These are phyloP conservation scores for Pelargonium citronellum DNA, from an alignment of 441 rosid genomes.

Conservation along the genomic window DNA sequence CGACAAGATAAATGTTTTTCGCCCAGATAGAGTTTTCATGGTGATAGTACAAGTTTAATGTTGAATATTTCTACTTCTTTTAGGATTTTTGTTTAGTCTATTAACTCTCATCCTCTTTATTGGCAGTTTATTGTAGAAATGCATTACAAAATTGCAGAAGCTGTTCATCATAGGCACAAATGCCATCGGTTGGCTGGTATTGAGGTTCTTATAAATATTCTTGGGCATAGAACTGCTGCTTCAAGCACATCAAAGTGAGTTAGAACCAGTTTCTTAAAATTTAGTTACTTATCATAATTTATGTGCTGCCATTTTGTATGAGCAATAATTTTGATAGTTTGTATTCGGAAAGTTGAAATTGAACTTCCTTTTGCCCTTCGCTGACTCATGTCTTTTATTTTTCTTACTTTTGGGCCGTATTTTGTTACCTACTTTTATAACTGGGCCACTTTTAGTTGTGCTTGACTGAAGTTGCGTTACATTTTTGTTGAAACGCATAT, in stretches of 20 bases:
- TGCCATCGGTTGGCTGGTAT: conserved; percentile 73
- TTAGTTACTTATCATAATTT: not conserved
- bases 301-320: conserved; percentile 8
- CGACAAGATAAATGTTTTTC: conserved; percentile 85
- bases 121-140: conserved; percentile 79
- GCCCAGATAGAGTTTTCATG: conserved; percentile 95
- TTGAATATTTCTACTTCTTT: conserved; percentile 10
- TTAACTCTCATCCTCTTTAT: conserved; percentile 5
- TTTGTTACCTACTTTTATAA: not conserved
- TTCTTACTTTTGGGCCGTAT: not conserved
- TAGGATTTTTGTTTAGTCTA: conserved; percentile 15
- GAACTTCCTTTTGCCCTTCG: not conserved
- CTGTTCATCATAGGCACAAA: conserved; percentile 75
- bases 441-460: not conserved
- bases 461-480: not conserved
- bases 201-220: conserved; percentile 76
- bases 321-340: not conserved
- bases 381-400: not conserved
- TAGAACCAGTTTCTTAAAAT: conserved; percentile 13
- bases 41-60: conserved; percentile 34
- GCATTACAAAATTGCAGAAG: conserved; percentile 75
- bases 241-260: conserved; percentile 82
- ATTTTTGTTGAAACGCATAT: not conserved
- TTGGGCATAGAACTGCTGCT: conserved; percentile 74
- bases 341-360: not conserved